A percentile compares a stretch with the other conserved stretches of the same genome.
phyloP scores from a whole-genome alignment of 1,284 basidiomycete genomes.

The Mycosarcoma mackinlayi region DNA sequence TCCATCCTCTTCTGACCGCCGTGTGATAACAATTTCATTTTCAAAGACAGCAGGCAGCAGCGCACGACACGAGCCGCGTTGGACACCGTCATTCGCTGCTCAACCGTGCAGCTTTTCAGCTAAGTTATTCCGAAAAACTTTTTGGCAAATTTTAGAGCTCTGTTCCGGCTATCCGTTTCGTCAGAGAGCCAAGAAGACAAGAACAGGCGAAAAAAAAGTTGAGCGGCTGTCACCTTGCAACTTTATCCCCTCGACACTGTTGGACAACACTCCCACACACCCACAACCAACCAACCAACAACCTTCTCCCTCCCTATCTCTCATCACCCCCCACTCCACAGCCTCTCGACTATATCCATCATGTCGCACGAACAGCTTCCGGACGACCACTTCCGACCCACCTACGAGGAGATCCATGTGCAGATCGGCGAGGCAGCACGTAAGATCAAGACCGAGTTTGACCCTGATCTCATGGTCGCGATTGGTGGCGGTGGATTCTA shows the following conservation, averaged over 20 bases:
- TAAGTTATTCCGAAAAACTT: no score
- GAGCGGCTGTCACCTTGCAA: no score
- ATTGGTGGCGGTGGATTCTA: slow-evolving; percentile 67
- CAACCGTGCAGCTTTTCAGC: no score
- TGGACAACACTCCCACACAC: no score
- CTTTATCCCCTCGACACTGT: no score
- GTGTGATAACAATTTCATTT: no score
- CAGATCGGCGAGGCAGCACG: slow-evolving; percentile 61
- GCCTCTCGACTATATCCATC: background rate
- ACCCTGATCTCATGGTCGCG: slow-evolving; percentile 63
- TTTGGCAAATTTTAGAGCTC: background rate
- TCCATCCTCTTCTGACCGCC: background rate
- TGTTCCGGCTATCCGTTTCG: background rate
- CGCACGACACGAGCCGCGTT: no score
- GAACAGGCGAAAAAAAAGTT: background rate
- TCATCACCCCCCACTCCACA: background rate
- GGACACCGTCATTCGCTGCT: no score
- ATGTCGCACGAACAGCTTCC: slow-evolving; percentile 51
- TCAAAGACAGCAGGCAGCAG: no score
- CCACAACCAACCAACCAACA: background rate
- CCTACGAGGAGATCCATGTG: slow-evolving; percentile 67
- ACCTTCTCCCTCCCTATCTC: background rate
- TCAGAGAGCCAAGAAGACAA: background rate
- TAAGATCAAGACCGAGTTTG: slow-evolving; percentile 61
- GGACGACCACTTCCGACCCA: slow-evolving; percentile 67